Evolutionary conservation across 805 yeast genomes (phyloP).

Genomic region (Candida patagonica): DNA sequence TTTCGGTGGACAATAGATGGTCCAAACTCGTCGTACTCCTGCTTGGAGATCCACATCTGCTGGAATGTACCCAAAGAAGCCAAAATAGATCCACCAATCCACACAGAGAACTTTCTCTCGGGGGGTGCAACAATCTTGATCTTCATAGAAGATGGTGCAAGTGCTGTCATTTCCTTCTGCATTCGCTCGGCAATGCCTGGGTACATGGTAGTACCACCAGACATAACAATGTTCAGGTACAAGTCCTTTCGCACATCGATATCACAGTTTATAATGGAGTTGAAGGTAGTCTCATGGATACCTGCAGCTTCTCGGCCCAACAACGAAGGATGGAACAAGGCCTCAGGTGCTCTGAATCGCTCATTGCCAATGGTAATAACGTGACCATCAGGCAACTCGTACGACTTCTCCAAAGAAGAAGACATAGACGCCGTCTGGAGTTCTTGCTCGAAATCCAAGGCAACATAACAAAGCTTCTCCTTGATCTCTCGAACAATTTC

Average conservation of each 20-base stretch:
- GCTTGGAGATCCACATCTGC: slow-evolving; percentile 99
- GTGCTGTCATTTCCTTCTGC: slow-evolving; percentile 99
- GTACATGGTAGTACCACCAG: slow-evolving; percentile 99
- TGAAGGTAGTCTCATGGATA: slow-evolving; percentile 95
- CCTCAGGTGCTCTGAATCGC: slow-evolving; percentile 99
- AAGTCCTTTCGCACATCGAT: slow-evolving; percentile 98
- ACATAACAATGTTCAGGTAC: slow-evolving; percentile 98
- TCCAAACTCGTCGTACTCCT: slow-evolving; percentile 99
- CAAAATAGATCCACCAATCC: slow-evolving; percentile 99
- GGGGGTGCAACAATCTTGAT: slow-evolving; percentile 99
- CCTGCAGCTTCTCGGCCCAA: slow-evolving; percentile 91
- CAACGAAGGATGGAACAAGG: slow-evolving; percentile 96
- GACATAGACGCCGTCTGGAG: slow-evolving; percentile 98
- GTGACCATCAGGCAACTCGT: slow-evolving; percentile 99
- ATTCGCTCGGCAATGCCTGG: slow-evolving; percentile 99
- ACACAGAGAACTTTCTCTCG: slow-evolving; percentile 98
- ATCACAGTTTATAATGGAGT: slow-evolving; percentile 97
- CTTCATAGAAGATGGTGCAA: slow-evolving; percentile 99
- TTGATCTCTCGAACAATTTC: slow-evolving; percentile 91
- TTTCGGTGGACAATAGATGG: slow-evolving; percentile 97
- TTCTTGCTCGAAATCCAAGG: slow-evolving; percentile 98
- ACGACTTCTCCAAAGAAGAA: slow-evolving; percentile 95
- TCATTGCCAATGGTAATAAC: slow-evolving; percentile 99
- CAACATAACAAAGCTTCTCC: slow-evolving; percentile 98
- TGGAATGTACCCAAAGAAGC: slow-evolving; percentile 99